These are phyloP conservation scores for Penicillium desertorum DNA, from an alignment of 495 filamentous ascomycete genomes.

Conservation along the genomic window DNA sequence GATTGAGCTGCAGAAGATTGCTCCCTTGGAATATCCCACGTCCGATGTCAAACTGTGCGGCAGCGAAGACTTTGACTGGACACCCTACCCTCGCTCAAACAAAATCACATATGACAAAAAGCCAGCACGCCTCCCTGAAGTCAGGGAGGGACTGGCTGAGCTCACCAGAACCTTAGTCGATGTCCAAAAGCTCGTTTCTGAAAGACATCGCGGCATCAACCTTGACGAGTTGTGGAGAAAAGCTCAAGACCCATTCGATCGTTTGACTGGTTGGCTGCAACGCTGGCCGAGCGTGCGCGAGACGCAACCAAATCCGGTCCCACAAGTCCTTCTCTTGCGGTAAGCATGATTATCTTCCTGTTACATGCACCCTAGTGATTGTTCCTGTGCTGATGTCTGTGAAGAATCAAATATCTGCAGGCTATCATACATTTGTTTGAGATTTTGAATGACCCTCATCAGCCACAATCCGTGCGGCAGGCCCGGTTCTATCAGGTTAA, in stretches of 20 bases:
- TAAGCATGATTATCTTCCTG: conserved; percentile 23
- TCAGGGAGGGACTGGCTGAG: conserved; percentile 26
- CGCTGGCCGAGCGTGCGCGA: conserved; percentile 25
- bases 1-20: conserved; percentile 27
- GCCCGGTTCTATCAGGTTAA: conserved; percentile 21
- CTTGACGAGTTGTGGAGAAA: conserved; percentile 24
- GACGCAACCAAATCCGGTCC: conserved; percentile 27
- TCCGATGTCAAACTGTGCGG: conserved; percentile 20
- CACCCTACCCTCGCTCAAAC: conserved; percentile 42
- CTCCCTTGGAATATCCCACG: conserved; percentile 25
- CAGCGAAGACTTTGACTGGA: conserved; percentile 33
- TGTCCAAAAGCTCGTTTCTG: conserved; percentile 31
- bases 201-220: conserved; percentile 20
- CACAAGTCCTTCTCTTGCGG: conserved; percentile 41
- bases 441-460: conserved; percentile 23
- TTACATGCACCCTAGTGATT: neutral
- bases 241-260: conserved; percentile 24
- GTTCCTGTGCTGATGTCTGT: conserved; percentile 8
- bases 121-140: conserved; percentile 34
- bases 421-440: conserved; percentile 28
- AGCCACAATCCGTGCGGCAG: conserved; percentile 19
- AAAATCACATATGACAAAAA: conserved; percentile 30
- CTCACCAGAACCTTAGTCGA: conserved; percentile 31
- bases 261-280: conserved; percentile 30
- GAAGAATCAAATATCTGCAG: conserved; percentile 36